Evolutionary conservation across 805 yeast species (phyloP).

Genomic region (Yamadazyma scolyti): DNA sequence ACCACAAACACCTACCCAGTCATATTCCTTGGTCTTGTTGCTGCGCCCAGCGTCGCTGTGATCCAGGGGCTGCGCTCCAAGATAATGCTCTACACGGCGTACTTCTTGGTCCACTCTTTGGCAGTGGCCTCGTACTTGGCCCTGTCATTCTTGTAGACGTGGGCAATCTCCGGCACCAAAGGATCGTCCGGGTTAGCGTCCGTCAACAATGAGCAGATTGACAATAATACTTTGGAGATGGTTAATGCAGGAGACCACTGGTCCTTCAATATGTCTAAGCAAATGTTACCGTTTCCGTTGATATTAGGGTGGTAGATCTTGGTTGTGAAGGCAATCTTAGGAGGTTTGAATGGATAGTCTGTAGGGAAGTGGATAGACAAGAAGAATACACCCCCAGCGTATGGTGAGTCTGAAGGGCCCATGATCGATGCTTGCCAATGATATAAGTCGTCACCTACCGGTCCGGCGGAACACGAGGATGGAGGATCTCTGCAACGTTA

Average conservation of each 20-base stretch:
- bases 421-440: slow-evolving; percentile 99
- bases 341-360: slow-evolving; percentile 98
- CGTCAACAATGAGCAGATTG: slow-evolving; percentile 92
- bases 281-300: slow-evolving; percentile 92
- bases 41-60: too few species aligned
- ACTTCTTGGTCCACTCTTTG: slow-evolving; percentile 97
- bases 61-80: too few species aligned
- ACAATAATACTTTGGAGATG: slow-evolving; percentile 88
- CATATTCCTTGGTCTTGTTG: too few species aligned
- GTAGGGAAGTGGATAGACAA: slow-evolving; percentile 97
- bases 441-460: slow-evolving; percentile 94
- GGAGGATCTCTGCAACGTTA: slow-evolving; percentile 85
- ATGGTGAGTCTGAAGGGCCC: slow-evolving; percentile 96
- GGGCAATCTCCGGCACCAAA: slow-evolving; percentile 96
- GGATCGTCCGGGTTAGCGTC: slow-evolving; percentile 99
- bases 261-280: slow-evolving; percentile 94
- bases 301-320: slow-evolving; percentile 97
- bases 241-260: slow-evolving; percentile 99
- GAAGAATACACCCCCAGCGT: slow-evolving; percentile 91
- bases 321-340: slow-evolving; percentile 83
- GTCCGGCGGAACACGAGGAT: slow-evolving; percentile 98
- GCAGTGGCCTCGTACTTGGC: slow-evolving; percentile 95
- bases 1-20: too few species aligned
- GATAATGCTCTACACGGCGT: slow-evolving; percentile 72
- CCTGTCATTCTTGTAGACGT: slow-evolving; percentile 90